Percentiles rank a stretch among this genome's conserved stretches.
These are phyloP conservation scores for Golubevia sp. DNA, from an alignment of 1,284 basidiomycete genomes.

Conservation along the genomic window DNA sequence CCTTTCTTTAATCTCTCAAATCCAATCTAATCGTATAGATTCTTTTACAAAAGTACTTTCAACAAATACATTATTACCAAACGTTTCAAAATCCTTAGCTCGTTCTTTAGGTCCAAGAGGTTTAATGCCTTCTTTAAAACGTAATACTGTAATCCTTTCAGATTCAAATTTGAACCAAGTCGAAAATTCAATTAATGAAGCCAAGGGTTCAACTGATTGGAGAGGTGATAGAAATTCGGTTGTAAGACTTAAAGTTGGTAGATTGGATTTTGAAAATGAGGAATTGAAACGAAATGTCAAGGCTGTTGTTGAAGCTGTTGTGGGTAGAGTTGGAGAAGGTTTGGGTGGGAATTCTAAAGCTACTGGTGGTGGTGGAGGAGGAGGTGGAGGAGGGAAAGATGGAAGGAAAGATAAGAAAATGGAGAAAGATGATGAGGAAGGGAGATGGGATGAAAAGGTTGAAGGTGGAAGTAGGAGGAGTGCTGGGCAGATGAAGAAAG, in stretches of 20 bases:
- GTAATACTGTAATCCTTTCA: conserved; percentile 85
- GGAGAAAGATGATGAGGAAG: no score
- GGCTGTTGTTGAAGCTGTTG: conserved; percentile 76
- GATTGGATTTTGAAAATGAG: conserved; percentile 68
- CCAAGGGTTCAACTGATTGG: conserved; percentile 87
- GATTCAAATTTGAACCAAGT: conserved; percentile 73
- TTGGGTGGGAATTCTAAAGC: no score
- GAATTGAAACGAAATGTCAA: conserved; percentile 80
- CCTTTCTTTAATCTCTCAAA: no score
- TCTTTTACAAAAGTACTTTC: conserved; percentile 75
- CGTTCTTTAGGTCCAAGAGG: conserved; percentile 90
- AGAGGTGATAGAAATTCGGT: conserved; percentile 85
- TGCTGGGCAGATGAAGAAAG: background rate
- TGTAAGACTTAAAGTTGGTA: conserved; percentile 74
- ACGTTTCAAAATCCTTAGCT: conserved; percentile 74
- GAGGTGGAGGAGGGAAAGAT: conserved; percentile 1
- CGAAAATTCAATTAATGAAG: conserved; percentile 71
- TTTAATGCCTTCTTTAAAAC: conserved; percentile 89
- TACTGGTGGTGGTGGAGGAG: background rate
- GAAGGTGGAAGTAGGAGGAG: background rate
- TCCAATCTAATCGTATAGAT: conserved; percentile 14
- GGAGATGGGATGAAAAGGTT: background rate
- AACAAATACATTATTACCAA: conserved; percentile 77
- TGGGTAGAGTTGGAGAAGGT: conserved; percentile 24
- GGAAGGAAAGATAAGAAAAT: no score